A percentile compares a stretch with the other conserved stretches of the same genome.
phyloP scores from a whole-genome alignment of 768 basidiomycete species.

The Tephrocybe sp. region DNA sequence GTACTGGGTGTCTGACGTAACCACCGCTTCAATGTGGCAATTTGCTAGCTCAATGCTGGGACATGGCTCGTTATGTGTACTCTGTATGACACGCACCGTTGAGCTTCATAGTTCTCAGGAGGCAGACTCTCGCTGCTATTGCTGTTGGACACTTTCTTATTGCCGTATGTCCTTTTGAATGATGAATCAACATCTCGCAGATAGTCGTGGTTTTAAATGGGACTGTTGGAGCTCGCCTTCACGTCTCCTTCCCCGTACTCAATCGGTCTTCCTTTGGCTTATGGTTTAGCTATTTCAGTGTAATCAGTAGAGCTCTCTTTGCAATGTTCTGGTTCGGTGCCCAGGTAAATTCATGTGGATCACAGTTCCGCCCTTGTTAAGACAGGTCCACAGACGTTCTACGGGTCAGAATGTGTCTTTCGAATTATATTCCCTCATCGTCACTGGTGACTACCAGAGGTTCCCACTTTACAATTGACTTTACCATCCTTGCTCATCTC shows the following conservation, averaged over 20 bases:
- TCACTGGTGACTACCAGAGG: conserved; percentile 67
- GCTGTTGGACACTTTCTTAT: conserved; percentile 76
- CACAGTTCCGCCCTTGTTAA: neutral
- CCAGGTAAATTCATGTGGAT: conserved; percentile 57
- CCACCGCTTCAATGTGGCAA: conserved; percentile 52
- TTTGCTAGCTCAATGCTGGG: conserved; percentile 75
- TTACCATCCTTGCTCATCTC: neutral
- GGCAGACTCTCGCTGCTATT: conserved; percentile 68
- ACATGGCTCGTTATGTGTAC: too few species aligned
- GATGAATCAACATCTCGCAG: conserved; percentile 11
- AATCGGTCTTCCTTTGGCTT: conserved; percentile 88
- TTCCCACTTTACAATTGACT: conserved; percentile 16
- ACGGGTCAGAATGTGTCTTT: conserved; percentile 74
- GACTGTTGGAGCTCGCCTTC: conserved; percentile 73
- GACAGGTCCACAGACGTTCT: conserved; percentile 41
- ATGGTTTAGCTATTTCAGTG: conserved; percentile 87
- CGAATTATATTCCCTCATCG: conserved; percentile 59
- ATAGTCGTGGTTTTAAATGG: conserved; percentile 75
- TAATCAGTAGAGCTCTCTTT: conserved; percentile 73
- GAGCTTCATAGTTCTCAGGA: conserved; percentile 35
- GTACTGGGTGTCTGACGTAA: conserved; percentile 59
- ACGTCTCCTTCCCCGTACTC: conserved; percentile 74
- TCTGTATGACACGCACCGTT: neutral
- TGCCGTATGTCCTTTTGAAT: conserved; percentile 32
- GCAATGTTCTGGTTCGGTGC: conserved; percentile 84